Evolutionary conservation across 2,329 filamentous ascomycete species (phyloP).

Genomic region (Cladosporium sp.): DNA sequence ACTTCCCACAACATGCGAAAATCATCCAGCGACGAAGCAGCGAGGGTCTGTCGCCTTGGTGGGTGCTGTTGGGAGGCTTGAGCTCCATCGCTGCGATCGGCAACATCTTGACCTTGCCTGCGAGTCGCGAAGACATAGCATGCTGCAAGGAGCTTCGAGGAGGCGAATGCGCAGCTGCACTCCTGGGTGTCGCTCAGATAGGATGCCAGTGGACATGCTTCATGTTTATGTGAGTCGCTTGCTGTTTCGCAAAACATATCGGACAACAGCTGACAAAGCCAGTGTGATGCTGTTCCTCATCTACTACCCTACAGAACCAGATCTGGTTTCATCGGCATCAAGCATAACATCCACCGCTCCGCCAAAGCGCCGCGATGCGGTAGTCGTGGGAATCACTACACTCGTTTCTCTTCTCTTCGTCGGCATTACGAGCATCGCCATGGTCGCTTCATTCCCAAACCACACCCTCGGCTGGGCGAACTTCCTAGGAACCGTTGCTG

Average conservation of each 20-base stretch:
- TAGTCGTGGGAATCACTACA: constrained; percentile 67
- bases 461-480: constrained; percentile 77
- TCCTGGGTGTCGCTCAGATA: constrained; percentile 86
- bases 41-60: constrained; percentile 92
- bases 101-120: constrained; percentile 85
- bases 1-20: constrained; percentile 89
- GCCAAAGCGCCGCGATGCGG: constrained; percentile 67
- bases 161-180: constrained; percentile 76
- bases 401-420: constrained; percentile 70
- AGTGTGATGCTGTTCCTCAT: constrained; percentile 91
- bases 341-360: constrained; percentile 49
- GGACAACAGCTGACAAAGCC: constrained; percentile 1
- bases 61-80: constrained; percentile 87
- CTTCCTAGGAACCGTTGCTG: constrained; percentile 72
- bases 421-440: constrained; percentile 58
- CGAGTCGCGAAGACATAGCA: constrained; percentile 72
- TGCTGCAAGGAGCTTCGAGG: constrained; percentile 80
- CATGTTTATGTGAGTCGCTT: constrained; percentile 68
- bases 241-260: not conserved
- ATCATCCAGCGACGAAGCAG: constrained; percentile 82
- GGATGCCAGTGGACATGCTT: constrained; percentile 91
- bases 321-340: constrained; percentile 30
- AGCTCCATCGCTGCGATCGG: constrained; percentile 80
- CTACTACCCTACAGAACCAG: constrained; percentile 63
- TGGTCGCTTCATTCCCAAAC: constrained; percentile 60